Evolutionary conservation across 306 rosid genomes (phyloP), one percentile per base, ranked within the genome.

Genomic region (Gillenia trifoliata): DNA sequence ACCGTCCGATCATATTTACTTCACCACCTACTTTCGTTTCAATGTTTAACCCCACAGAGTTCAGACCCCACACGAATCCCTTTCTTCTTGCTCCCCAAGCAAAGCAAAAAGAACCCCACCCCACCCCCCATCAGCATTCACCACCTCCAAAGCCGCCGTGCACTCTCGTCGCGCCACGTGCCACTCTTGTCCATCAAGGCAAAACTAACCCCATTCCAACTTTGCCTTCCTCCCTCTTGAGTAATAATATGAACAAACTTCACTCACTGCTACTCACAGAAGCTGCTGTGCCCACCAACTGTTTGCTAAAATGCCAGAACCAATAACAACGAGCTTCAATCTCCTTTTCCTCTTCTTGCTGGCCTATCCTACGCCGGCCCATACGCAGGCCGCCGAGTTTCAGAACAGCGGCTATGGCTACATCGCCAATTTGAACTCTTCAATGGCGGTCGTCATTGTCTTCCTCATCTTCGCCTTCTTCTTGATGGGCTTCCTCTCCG

Each of bases 381-480:
- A 75, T 59, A 85, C 91, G 11, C 96, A 89, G 76, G 20, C 79
- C 11, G 26, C 83, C 20, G 76, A 79, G 29, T 29, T 76, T 47
- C 81, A 47, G 75, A 59, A 73, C 82, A 34, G 68, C 77, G 30
- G 68, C 64, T 82, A 62, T 36, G 38, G 68, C 43, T 4, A 71
- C 7, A 79, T 45, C 25, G 79, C 66, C 0, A 73, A 12, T 13
- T 85, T 90, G 84, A 65, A 81, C 66, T 89, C 90, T 8, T 88
- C 96, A 0, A 65, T 83, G 41, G 84, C 84, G 28, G 57, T 86
- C 66, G 77, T 83, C 28, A 72, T 76, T 77, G 80, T 71, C 8
- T 76, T 80, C 68, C 77, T 80, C 40, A 65, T 76, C n/a, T 64
- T 43, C 45, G 59, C 77, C 57, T 76, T 76, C 74, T 76, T 80